Percentiles rank a stretch among this genome's conserved stretches.
Conservation (phyloP, 495 filamentous ascomycete species). For the Collariella sp. region DNA sequence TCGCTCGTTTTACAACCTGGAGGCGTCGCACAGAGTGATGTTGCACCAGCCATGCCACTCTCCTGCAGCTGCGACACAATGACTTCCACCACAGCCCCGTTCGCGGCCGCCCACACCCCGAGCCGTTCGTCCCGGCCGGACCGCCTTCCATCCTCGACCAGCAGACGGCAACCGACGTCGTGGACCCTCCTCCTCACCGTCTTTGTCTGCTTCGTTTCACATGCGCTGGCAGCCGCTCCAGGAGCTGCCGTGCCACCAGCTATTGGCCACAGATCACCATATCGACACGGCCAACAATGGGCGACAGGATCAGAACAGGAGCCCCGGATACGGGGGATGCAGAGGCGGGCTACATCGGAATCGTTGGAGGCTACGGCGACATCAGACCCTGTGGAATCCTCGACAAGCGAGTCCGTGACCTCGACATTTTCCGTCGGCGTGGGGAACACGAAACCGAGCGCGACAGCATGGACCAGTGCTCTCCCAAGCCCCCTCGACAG, state of each 20-base stretch:
- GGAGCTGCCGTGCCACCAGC: slow-evolving; percentile 23
- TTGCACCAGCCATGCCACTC: slow-evolving; percentile 12
- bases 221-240: slow-evolving; percentile 21
- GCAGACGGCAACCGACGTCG: slow-evolving; percentile 20
- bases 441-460: slow-evolving; percentile 24
- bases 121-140: not conserved
- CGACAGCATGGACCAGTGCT: slow-evolving; percentile 28
- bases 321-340: slow-evolving; percentile 15
- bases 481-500: slow-evolving; percentile 68
- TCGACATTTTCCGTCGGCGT: slow-evolving; percentile 31
- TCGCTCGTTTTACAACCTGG: slow-evolving; percentile 19
- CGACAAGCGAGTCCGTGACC: slow-evolving; percentile 19
- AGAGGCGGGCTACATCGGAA: slow-evolving; percentile 3
- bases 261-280: slow-evolving; percentile 30
- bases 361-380: not conserved
- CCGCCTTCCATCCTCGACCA: slow-evolving; percentile 10
- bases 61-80: slow-evolving; percentile 21
- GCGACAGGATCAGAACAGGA: slow-evolving; percentile 32
- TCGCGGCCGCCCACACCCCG: not conserved
- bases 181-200: slow-evolving; percentile 29
- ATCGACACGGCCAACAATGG: slow-evolving; percentile 30
- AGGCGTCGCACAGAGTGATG: slow-evolving; percentile 24
- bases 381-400: not conserved
- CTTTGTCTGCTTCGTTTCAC: slow-evolving; percentile 27
- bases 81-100: slow-evolving; percentile 9